phyloP scores from a whole-genome alignment of 176 grass and related monocot genomes.

The Oryza punctata region DNA sequence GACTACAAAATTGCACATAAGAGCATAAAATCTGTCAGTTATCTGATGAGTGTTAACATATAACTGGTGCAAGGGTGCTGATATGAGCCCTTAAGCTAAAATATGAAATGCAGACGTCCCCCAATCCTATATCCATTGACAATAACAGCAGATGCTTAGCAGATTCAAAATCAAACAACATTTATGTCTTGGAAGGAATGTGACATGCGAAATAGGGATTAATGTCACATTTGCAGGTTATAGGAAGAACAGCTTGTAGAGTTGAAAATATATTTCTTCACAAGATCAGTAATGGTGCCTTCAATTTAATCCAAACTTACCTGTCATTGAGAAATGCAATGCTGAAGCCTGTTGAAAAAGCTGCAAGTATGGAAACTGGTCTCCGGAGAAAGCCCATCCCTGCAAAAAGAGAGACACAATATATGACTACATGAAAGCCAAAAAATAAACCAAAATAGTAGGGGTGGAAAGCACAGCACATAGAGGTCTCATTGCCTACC shows the following conservation, averaged over 20 bases:
- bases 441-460: background rate
- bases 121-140: background rate
- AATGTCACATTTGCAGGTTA: constrained; percentile 1
- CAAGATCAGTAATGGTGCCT: background rate
- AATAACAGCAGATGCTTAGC: background rate
- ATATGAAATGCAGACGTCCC: background rate
- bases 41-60: background rate
- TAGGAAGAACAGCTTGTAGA: background rate
- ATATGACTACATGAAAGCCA: background rate
- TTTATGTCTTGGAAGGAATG: background rate
- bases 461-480: constrained; percentile 16
- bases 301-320: constrained; percentile 18
- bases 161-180: background rate
- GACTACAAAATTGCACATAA: background rate
- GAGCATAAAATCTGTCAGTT: background rate
- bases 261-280: background rate
- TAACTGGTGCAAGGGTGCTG: background rate
- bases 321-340: constrained; percentile 75
- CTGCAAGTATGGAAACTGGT: constrained; percentile 62
- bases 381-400: constrained; percentile 64
- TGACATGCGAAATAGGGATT: background rate
- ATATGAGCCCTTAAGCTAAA: background rate
- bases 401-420: constrained; percentile 31
- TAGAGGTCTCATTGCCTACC: constrained; percentile 47
- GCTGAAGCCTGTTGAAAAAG: constrained; percentile 55